Base-by-base conservation (phyloP, 2,329 filamentous ascomycete species). In the Aspergillus jensenii region DNA sequence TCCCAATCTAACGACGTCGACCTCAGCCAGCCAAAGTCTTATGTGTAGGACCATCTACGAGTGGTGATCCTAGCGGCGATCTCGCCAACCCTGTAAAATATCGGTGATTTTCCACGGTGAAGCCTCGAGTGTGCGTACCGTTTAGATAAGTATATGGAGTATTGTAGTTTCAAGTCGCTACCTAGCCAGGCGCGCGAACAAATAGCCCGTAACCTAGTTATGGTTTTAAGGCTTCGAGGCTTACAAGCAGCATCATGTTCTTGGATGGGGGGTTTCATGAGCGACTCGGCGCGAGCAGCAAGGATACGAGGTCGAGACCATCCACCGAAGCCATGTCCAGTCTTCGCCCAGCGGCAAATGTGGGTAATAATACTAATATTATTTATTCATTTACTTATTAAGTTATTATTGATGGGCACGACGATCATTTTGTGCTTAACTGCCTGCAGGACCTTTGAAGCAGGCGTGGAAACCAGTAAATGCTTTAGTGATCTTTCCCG, bases 51-150 rank as follows among this genome's bases (percentile, higher is more conserved):
- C 9, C 6, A 37, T 15, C 15, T 60, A 63, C 54, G 62, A 15
- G 11, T 31, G 14, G 63, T 66, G 66, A 71, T 68, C 68, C 66
- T 71, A 67, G 69, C 63, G 68, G 66, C 66, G 69, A 71, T 71
- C 69, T 62, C 55, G 7, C 41, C 52, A 62, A 61, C 44, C 54
- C 59, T 56, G 49, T 64, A 52, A 47, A 40, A 59, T 55, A 48
- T 27, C 45, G 14, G 58, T 52, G 43, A 41, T 45, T 25, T 40
- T 50, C 33, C 43, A 56, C 39, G 25, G 35, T 47, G 44, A 56
- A 62, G 54, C 60, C 60, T 37, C 33, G 12, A 37, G 14, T 37
- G 3, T 37, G 33, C 33, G 35, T 37, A 14, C 12, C 27, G 3
- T 9, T 31, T 31, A 31, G 27, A 9, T 8, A 31, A 9, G 27